These are phyloP conservation scores for Didymella exigua DNA, from an alignment of 2,329 filamentous ascomycete species.

Conservation along the genomic window DNA sequence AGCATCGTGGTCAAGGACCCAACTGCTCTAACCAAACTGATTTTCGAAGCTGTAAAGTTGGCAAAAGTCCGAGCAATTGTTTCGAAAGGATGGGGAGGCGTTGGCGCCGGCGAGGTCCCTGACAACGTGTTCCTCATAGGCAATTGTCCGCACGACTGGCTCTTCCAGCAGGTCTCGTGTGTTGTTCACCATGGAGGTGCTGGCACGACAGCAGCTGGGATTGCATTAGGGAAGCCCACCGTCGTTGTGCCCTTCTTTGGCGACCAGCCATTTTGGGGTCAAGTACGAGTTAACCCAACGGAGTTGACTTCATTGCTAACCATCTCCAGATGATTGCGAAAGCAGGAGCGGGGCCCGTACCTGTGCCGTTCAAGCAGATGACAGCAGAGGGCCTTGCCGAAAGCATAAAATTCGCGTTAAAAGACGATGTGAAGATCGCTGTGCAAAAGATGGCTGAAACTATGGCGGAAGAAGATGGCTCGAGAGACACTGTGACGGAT, in stretches of 20 bases:
- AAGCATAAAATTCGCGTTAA: constrained; percentile 55
- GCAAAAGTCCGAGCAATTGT: constrained; percentile 55
- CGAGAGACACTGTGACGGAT: constrained; percentile 16
- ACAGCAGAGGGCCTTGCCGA: constrained; percentile 52
- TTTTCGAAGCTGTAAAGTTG: constrained; percentile 55
- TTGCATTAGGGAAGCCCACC: constrained; percentile 59
- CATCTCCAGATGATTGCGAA: constrained; percentile 53
- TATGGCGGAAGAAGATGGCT: constrained; percentile 27
- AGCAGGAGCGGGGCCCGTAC: constrained; percentile 56
- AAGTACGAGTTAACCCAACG: not conserved
- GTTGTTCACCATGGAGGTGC: constrained; percentile 66
- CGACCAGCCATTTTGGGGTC: constrained; percentile 63
- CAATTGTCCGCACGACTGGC: constrained; percentile 63
- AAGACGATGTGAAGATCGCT: constrained; percentile 38
- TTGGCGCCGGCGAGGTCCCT: constrained; percentile 44
- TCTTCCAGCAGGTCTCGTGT: constrained; percentile 61
- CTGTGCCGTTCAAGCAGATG: constrained; percentile 56
- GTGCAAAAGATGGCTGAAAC: constrained; percentile 25
- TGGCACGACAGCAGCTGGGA: constrained; percentile 63
- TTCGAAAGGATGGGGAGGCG: constrained; percentile 60
- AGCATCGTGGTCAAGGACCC: constrained; percentile 62
- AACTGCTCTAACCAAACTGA: constrained; percentile 50
- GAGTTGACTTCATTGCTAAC: not conserved
- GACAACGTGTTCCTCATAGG: constrained; percentile 57
- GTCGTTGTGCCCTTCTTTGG: constrained; percentile 64